Conservation (phyloP, 495 filamentous ascomycete species). For the Hyaloscypha variabilis region DNA sequence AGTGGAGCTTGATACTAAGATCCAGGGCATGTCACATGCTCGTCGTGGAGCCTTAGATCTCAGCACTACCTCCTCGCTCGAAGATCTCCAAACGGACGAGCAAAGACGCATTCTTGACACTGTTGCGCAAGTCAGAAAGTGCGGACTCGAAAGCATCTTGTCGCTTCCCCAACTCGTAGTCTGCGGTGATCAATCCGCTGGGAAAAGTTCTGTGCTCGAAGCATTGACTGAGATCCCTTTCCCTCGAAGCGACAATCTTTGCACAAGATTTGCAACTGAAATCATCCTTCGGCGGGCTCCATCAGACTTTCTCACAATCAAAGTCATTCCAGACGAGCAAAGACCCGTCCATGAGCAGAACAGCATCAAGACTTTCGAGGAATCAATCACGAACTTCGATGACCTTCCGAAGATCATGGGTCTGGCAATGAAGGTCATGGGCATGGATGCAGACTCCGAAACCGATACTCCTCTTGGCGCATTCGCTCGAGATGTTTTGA, state of each 20-base stretch:
- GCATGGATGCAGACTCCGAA: conserved; percentile 25
- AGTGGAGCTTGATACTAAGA: background rate
- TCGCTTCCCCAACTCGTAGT: conserved; percentile 47
- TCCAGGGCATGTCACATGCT: background rate
- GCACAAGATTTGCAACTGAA: conserved; percentile 56
- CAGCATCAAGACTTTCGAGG: conserved; percentile 35
- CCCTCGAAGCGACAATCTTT: conserved; percentile 48
- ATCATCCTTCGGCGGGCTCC: conserved; percentile 46
- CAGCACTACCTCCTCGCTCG: conserved; percentile 20
- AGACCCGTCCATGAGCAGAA: conserved; percentile 33
- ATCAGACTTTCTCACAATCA: conserved; percentile 33
- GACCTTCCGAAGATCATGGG: conserved; percentile 47
- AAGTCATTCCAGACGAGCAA: conserved; percentile 40
- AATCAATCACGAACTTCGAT: conserved; percentile 39
- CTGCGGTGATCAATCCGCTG: conserved; percentile 60
- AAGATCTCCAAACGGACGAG: conserved; percentile 34
- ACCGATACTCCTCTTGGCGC: conserved; percentile 23
- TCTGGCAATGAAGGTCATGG: conserved; percentile 43
- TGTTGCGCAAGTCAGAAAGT: conserved; percentile 37
- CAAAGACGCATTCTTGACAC: conserved; percentile 38
- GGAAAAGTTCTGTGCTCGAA: conserved; percentile 66
- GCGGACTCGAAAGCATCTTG: conserved; percentile 51
- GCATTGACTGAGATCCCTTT: conserved; percentile 64
- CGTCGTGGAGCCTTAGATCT: background rate
- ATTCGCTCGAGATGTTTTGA: conserved; percentile 65